Percentiles rank a stretch among this genome's conserved stretches.
Evolutionary conservation across 257 asterid species (phyloP).

Genomic region (Plectranthus barbatus): DNA sequence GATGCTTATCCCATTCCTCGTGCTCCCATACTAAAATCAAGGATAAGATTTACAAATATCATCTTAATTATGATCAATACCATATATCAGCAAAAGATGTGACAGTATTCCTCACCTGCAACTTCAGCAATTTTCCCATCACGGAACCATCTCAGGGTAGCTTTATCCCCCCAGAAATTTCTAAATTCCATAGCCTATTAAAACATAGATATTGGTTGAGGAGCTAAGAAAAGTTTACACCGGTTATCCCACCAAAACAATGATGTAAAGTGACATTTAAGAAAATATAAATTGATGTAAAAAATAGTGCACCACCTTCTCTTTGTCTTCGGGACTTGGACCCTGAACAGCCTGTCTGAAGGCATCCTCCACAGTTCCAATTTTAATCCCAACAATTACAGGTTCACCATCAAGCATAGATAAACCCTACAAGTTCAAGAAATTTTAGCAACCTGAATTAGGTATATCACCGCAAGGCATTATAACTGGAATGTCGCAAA

Average conservation of each 20-base stretch:
- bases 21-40: constrained; percentile 70
- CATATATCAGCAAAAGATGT: constrained; percentile 16
- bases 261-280: background rate
- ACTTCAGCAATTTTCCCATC: constrained; percentile 94
- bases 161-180: constrained; percentile 94
- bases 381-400: constrained; percentile 63
- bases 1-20: constrained; percentile 76
- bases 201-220: constrained; percentile 4
- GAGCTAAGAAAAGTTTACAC: background rate
- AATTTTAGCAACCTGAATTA: constrained; percentile 13
- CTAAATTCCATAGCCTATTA: constrained; percentile 82
- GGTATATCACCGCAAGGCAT: background rate
- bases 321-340: constrained; percentile 94
- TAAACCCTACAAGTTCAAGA: constrained; percentile 51
- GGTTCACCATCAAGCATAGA: constrained; percentile 50
- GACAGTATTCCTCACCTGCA: constrained; percentile 54
- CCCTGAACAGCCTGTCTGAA: constrained; percentile 72
- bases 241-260: background rate
- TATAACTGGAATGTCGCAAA: constrained; percentile 9
- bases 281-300: background rate
- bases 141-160: constrained; percentile 79
- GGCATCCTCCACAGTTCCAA: constrained; percentile 66
- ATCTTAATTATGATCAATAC: constrained; percentile 6
- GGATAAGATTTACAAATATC: background rate
- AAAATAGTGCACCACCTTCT: constrained; percentile 47